Conservation (phyloP, 192 early-diverging fungal genomes). For the Linnemannia hyalina region DNA sequence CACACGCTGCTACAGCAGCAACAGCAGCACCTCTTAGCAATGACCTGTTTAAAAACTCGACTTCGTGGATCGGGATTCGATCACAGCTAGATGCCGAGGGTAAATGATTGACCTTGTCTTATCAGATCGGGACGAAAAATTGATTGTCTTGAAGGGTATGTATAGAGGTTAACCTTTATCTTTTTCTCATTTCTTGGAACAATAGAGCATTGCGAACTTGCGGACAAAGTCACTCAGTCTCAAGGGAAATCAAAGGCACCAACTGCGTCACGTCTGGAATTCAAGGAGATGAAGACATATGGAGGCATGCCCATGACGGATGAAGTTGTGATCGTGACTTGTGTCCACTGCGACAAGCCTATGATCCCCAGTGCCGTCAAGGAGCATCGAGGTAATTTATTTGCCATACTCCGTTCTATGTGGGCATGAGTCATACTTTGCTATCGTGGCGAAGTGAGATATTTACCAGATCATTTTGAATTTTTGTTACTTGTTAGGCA, state of each 20-base stretch:
- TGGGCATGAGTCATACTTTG: constrained; percentile 1
- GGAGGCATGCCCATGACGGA: constrained; percentile 72
- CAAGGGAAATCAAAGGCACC: constrained; percentile 37
- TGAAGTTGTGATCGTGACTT: constrained; percentile 72
- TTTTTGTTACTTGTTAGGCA: constrained; percentile 4
- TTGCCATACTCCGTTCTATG: not conserved
- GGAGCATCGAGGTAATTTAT: constrained; percentile 70
- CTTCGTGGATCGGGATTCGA: constrained; percentile 40
- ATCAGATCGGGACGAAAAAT: not conserved
- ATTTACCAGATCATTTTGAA: not conserved
- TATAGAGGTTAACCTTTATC: not conserved
- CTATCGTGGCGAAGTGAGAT: not conserved
- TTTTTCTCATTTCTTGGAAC: not conserved
- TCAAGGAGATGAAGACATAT: constrained; percentile 65
- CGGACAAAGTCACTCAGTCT: constrained; percentile 40
- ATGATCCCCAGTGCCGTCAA: constrained; percentile 72
- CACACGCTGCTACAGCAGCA: not conserved
- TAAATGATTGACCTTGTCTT: not conserved
- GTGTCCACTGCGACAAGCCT: constrained; percentile 74
- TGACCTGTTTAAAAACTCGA: constrained; percentile 32
- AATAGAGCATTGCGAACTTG: constrained; percentile 31
- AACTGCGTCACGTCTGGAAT: constrained; percentile 48
- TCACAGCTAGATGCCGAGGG: constrained; percentile 55
- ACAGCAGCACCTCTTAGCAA: constrained; percentile 19
- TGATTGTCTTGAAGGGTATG: not conserved